Evolutionary conservation across 768 basidiomycete species (phyloP), one percentile per base, ranked within the genome.

Genomic region (Russula olivacea): DNA sequence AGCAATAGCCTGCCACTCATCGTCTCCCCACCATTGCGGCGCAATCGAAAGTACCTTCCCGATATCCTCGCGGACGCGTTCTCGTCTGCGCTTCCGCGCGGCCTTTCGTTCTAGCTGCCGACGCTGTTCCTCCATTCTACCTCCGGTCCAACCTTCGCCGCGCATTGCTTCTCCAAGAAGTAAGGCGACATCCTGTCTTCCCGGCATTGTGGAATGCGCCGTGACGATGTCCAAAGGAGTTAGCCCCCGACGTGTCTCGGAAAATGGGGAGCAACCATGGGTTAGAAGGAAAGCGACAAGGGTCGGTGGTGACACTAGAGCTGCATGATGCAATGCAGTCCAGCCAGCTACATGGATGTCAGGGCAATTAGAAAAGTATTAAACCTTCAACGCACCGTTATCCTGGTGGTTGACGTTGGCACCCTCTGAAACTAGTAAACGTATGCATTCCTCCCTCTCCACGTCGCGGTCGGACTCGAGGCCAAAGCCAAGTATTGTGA

Each of bases 241-340:
- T 45, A 98, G 75, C 32, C 89, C 88, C 43, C 88, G 85, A 68
- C 80, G 81, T 28, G 95, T 96, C 50, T 83, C 72, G 6, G 85
- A 81, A 65, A 91, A 85, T 0, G 91, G 86, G 28, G 92, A 93
- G 65, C 91, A 92, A 51, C 93, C 92, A 68, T 93, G 90, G 12
- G 92, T 96, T 76, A 98, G 87, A 25, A 99, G 79, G 78, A 93
- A 88, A 0, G 94, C 93, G 23, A 98, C 83, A 23, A 98, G 78
- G 2, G 94, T 94, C 3, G 95, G 91, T 36, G 96, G 93, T 14
- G 92, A 86, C 41, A 91, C 77, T 56, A 98, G 75, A 9, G 90
- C 90, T 9, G 96, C 93, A 76, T 96, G 88, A 70, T 98, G 96
- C 14, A 99, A 79, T 3, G 95, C 86, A 11, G 92, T 93, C 97